Base-by-base conservation (phyloP, 2,329 filamentous ascomycete species). In the Gaeumannomyces tritici region DNA sequence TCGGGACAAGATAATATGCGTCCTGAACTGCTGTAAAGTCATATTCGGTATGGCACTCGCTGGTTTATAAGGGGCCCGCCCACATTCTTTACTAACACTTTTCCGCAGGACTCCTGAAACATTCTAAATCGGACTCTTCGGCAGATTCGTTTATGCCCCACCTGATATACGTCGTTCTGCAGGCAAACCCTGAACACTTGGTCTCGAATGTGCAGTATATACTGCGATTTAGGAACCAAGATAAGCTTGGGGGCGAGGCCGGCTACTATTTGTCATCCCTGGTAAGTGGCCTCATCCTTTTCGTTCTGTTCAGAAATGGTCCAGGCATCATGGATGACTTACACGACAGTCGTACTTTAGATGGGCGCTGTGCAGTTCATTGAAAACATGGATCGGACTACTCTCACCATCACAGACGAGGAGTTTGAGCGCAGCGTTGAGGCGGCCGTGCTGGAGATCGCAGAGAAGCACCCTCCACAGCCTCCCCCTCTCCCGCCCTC, bases 201-300 rank as follows among this genome's bases (percentile, higher is more conserved):
- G 93, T 98, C 29, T 97, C 93, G 64, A 99, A 99, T 73, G 91
- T 99, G 3, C 95, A 99, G 74, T 99, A 99, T 74, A 98, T 99
- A 66, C 80, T 98, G 61, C 88, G 96, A 57, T 99, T 99, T 78
- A 87, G 95, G 61, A 97, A 98, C 70, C 95, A 97, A 74, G 95
- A 99, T 61, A 98, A 98, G 73, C 85, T 99, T 1, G 90, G 90
- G 28, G 95, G 95, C n/a, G 95, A 99, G 78, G 93, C 95, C 18
- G 95, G 95, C 15, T 99, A 99, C 75, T 99, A 99, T 74, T 84
- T 99, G 62, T 98, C 93, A 35, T 98, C 95, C 9, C 77, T 99
- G 68, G 89, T 92, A 77, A 70, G 69, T 65, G 26, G 13, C 12
- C 6, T 31, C 35, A n/a, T 12, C 2, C 58, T 18, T 2, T 51